Evolutionary conservation across 1,284 basidiomycete genomes (phyloP).

Genomic region (Pisolithus thermaeus): DNA sequence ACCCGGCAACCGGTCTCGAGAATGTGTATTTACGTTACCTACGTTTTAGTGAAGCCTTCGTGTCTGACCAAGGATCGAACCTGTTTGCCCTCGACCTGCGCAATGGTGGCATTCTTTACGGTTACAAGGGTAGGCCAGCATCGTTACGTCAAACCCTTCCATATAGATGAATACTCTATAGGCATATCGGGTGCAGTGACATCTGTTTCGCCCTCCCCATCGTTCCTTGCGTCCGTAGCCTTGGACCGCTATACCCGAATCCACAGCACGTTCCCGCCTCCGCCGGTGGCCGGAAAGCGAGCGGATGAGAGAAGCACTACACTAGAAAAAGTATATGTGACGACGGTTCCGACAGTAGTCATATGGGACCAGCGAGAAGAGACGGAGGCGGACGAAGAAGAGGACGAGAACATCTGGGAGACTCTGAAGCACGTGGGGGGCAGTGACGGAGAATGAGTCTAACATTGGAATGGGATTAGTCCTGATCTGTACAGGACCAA

Average conservation of each 20-base stretch:
- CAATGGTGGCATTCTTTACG: slow-evolving; percentile 65
- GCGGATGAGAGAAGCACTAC: slow-evolving; percentile 62
- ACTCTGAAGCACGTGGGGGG: slow-evolving; percentile 45
- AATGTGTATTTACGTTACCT: slow-evolving; percentile 3
- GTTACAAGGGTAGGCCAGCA: slow-evolving; percentile 55
- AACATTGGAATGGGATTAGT: background rate
- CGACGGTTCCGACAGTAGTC: slow-evolving; percentile 57
- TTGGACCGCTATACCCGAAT: slow-evolving; percentile 72
- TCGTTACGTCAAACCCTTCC: slow-evolving; percentile 1
- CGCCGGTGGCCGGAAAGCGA: slow-evolving; percentile 43
- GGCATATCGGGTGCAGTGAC: slow-evolving; percentile 65
- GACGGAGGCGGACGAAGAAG: slow-evolving; percentile 10
- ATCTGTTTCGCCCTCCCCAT: slow-evolving; percentile 53
- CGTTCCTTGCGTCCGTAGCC: slow-evolving; percentile 51
- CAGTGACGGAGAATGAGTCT: slow-evolving; percentile 21
- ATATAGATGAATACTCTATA: slow-evolving; percentile 20
- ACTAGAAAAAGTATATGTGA: slow-evolving; percentile 64
- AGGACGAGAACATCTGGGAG: slow-evolving; percentile 33
- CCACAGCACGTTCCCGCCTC: slow-evolving; percentile 59
- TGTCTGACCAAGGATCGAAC: slow-evolving; percentile 67
- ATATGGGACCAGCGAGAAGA: slow-evolving; percentile 46
- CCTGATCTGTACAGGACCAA: background rate
- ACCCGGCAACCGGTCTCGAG: background rate
- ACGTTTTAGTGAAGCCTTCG: slow-evolving; percentile 62
- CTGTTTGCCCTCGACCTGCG: slow-evolving; percentile 71